These are phyloP conservation scores for Pterocarpus santalinus DNA, from an alignment of 306 rosid species.

Conservation along the genomic window DNA sequence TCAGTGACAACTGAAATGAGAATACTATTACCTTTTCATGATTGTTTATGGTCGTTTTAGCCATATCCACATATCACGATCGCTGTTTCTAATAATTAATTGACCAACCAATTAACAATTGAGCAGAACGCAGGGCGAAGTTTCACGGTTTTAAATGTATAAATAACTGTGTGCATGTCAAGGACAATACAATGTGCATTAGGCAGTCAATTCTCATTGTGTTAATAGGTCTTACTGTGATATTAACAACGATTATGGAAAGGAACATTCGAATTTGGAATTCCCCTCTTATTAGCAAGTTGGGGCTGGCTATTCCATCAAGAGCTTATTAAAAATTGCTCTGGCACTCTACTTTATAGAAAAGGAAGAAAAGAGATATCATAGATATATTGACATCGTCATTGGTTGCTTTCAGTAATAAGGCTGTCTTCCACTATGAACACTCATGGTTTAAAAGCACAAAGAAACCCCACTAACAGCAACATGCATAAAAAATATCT, in stretches of 20 bases:
- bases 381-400: background rate
- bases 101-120: background rate
- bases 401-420: background rate
- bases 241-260: slow-evolving; percentile 29
- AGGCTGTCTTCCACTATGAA: slow-evolving; percentile 28
- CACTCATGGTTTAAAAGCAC: background rate
- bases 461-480: background rate
- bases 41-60: no score
- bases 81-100: background rate
- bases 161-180: background rate
- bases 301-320: slow-evolving; percentile 3
- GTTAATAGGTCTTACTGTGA: background rate
- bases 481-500: background rate
- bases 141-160: background rate
- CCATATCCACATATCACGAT: background rate
- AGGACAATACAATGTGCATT: slow-evolving; percentile 12
- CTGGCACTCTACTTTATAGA: background rate
- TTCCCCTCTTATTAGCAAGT: slow-evolving; percentile 8
- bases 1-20: no score
- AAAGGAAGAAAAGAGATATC: background rate
- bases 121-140: slow-evolving; percentile 20
- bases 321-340: background rate
- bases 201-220: slow-evolving; percentile 20
- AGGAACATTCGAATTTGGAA: slow-evolving; percentile 29
- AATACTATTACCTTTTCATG: no score